Conservation (phyloP, 2,329 filamentous ascomycete species). For the Colletotrichum nymphaeae region DNA sequence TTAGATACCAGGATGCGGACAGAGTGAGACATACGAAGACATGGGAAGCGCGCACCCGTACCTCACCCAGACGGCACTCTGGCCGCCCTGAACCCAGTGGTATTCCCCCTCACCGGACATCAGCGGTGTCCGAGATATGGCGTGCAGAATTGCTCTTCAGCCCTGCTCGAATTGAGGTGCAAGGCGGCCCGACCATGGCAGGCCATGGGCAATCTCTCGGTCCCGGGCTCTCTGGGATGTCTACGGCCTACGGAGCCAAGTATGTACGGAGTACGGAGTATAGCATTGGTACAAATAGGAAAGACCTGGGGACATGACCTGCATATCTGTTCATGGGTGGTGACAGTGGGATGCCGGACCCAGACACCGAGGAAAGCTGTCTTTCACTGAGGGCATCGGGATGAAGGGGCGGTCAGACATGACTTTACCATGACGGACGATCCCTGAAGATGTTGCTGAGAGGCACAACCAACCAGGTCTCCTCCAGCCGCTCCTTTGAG, state of each 20-base stretch:
- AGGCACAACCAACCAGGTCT: not conserved
- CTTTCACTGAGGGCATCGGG: not conserved
- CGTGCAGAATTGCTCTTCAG: not conserved
- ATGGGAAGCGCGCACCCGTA: not conserved
- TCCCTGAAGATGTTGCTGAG: not conserved
- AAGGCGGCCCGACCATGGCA: not conserved
- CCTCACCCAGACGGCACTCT: not conserved
- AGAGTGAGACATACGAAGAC: not conserved
- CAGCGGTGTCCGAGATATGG: not conserved
- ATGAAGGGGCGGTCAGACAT: not conserved
- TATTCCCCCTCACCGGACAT: not conserved
- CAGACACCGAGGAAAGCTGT: not conserved
- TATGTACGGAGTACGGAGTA: not conserved
- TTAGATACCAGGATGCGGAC: not conserved
- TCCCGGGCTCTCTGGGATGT: not conserved
- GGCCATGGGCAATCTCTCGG: not conserved
- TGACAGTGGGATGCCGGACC: not conserved
- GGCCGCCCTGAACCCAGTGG: not conserved
- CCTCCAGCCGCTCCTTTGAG: not conserved
- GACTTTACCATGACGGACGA: not conserved
- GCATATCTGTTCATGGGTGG: not conserved
- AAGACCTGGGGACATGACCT: not conserved
- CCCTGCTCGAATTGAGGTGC: not conserved
- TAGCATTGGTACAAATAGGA: not conserved
- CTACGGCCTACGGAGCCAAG: not conserved